These are phyloP conservation scores for Amoeboaphelidium occidentale DNA, from an alignment of 371 early-diverging fungal species.

Conservation along the genomic window DNA sequence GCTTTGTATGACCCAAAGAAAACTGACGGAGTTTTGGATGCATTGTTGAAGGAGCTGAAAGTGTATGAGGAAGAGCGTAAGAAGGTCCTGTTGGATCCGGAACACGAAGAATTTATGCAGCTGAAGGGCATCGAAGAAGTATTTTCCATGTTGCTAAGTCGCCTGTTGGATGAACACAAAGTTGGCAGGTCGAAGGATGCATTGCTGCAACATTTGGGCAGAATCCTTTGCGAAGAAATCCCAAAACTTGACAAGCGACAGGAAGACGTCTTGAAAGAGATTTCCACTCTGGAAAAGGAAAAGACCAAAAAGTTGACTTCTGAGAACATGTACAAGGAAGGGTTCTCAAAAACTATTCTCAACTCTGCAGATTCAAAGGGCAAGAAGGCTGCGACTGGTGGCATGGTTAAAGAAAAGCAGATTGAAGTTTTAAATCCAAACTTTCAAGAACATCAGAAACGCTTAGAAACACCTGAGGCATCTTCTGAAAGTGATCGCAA, in stretches of 20 bases:
- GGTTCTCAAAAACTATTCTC: slow-evolving; percentile 41
- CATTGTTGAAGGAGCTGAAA: slow-evolving; percentile 5
- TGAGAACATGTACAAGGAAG: slow-evolving; percentile 46
- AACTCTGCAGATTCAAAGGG: neutral
- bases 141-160: slow-evolving; percentile 12
- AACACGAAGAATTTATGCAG: slow-evolving; percentile 4
- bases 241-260: slow-evolving; percentile 20
- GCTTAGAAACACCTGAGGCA: slow-evolving; percentile 3
- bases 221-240: slow-evolving; percentile 9
- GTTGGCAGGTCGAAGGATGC: slow-evolving; percentile 6
- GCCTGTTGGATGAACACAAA: slow-evolving; percentile 16
- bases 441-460: neutral
- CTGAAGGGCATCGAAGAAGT: slow-evolving; percentile 10
- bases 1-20: slow-evolving; percentile 1
- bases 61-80: slow-evolving; percentile 7
- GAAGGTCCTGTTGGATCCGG: slow-evolving; percentile 3
- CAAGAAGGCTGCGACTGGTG: neutral
- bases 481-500: slow-evolving; percentile 17
- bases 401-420: slow-evolving; percentile 11
- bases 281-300: slow-evolving; percentile 20
- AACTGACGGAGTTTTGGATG: slow-evolving; percentile 6
- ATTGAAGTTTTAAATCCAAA: slow-evolving; percentile 45
- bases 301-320: slow-evolving; percentile 40
- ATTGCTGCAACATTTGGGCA: slow-evolving; percentile 5
- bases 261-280: neutral